Evolutionary conservation across 2,329 filamentous ascomycete species (phyloP).

Genomic region (Paracamarosporium sp.): DNA sequence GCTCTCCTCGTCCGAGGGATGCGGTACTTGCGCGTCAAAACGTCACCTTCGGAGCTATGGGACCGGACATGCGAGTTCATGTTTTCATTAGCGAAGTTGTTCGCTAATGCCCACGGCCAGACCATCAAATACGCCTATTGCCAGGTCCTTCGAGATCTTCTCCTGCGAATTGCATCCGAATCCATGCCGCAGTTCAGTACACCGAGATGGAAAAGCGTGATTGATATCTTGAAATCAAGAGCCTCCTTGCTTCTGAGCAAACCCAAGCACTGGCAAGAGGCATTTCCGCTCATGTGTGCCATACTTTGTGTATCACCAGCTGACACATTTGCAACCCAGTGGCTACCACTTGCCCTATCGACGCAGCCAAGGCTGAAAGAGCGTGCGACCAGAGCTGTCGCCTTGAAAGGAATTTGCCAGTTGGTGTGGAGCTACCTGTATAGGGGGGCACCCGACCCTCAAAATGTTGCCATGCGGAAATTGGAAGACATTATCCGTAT

Average conservation of each 20-base stretch:
- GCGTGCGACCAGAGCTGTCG: constrained; percentile 75
- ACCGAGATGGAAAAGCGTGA: constrained; percentile 85
- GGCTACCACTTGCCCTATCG: constrained; percentile 80
- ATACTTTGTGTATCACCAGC: constrained; percentile 86
- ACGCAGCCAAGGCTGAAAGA: constrained; percentile 87
- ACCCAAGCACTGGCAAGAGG: constrained; percentile 87
- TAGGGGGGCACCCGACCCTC: constrained; percentile 72
- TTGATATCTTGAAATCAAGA: constrained; percentile 78
- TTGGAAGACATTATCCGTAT: constrained; percentile 89
- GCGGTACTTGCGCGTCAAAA: constrained; percentile 83
- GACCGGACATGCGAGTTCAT: constrained; percentile 89
- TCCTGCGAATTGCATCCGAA: constrained; percentile 85
- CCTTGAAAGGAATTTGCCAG: constrained; percentile 87
- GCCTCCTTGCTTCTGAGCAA: constrained; percentile 87
- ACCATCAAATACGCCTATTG: constrained; percentile 94
- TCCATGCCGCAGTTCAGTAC: constrained; percentile 78
- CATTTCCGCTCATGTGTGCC: constrained; percentile 86
- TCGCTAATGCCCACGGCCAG: constrained; percentile 84
- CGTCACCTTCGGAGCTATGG: constrained; percentile 77
- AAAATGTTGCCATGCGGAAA: constrained; percentile 73
- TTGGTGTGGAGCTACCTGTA: constrained; percentile 95
- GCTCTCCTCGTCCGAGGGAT: constrained; percentile 90
- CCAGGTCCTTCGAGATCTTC: constrained; percentile 83
- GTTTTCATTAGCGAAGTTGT: constrained; percentile 79
- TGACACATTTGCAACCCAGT: constrained; percentile 84